Evolutionary conservation across 2,329 filamentous ascomycete genomes (phyloP).

Genomic region (Trichoderma atroviride): DNA sequence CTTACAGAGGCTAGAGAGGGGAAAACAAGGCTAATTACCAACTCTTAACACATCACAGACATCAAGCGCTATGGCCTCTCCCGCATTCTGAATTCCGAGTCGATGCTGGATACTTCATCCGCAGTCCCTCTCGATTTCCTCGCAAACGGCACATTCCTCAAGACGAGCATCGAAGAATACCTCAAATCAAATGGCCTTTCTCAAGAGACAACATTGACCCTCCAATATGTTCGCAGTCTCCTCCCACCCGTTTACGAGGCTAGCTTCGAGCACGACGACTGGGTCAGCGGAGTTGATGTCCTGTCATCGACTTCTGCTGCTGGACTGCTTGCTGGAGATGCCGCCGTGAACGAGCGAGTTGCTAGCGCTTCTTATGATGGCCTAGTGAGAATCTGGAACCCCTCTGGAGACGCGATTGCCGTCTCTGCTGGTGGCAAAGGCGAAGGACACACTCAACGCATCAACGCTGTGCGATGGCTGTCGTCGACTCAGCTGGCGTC

Average conservation of each 20-base stretch:
- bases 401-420: slow-evolving; percentile 80
- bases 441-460: slow-evolving; percentile 73
- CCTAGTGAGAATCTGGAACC: slow-evolving; percentile 84
- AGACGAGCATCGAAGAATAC: slow-evolving; percentile 88
- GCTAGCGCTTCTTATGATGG: slow-evolving; percentile 96
- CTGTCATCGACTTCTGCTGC: slow-evolving; percentile 68
- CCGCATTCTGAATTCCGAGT: slow-evolving; percentile 70
- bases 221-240: slow-evolving; percentile 92
- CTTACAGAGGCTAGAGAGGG: background rate
- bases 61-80: slow-evolving; percentile 72
- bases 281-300: slow-evolving; percentile 87
- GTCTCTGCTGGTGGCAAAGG: slow-evolving; percentile 68
- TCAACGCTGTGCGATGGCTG: slow-evolving; percentile 84
- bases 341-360: slow-evolving; percentile 56
- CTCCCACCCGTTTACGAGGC: slow-evolving; percentile 87
- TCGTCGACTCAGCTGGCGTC: slow-evolving; percentile 79
- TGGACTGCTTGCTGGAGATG: slow-evolving; percentile 48
- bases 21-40: background rate
- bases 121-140: slow-evolving; percentile 91
- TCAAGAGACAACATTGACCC: slow-evolving; percentile 79
- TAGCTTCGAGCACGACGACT: slow-evolving; percentile 96
- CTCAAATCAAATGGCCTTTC: slow-evolving; percentile 84
- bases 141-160: slow-evolving; percentile 89
- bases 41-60: slow-evolving; percentile 45
- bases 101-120: slow-evolving; percentile 65